Conservation (phyloP, 179 eudicot species). For the Silene coronaria region DNA sequence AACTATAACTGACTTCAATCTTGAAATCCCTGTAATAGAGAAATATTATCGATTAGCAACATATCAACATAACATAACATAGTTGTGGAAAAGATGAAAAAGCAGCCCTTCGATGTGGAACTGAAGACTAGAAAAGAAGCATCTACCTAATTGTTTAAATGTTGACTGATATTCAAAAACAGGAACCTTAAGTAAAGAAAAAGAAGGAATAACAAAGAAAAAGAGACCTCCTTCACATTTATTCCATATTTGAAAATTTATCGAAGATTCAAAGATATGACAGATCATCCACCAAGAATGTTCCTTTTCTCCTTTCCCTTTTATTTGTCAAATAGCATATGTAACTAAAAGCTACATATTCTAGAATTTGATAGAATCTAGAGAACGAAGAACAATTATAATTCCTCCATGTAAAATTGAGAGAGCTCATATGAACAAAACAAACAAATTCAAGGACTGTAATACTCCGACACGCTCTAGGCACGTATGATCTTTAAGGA, state of each 20-base stretch:
- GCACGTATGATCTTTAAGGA: background rate
- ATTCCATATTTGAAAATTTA: conserved; percentile 15
- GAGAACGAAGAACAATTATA: background rate
- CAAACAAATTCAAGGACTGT: background rate
- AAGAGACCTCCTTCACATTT: conserved; percentile 10
- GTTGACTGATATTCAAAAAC: conserved; percentile 12
- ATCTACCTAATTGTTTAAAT: conserved; percentile 7
- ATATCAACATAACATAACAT: background rate
- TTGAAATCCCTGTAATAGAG: conserved; percentile 24
- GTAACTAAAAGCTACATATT: background rate
- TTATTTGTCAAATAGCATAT: conserved; percentile 7
- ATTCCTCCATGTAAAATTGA: background rate
- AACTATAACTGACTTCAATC: conserved; percentile 20
- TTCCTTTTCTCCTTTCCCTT: conserved; percentile 16
- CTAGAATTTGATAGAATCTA: background rate
- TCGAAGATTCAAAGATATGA: conserved; percentile 7
- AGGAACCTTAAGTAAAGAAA: conserved; percentile 11
- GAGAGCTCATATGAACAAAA: background rate
- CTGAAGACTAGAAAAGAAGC: background rate
- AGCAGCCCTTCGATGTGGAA: background rate
- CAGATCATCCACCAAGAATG: conserved; percentile 14
- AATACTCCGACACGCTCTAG: no score
- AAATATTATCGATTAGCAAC: background rate
- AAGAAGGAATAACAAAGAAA: conserved; percentile 9
- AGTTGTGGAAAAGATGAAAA: background rate